A percentile compares a stretch with the other conserved stretches of the same genome.
Conservation (phyloP, 495 filamentous ascomycete genomes). For the Glarea lozoyensis region DNA sequence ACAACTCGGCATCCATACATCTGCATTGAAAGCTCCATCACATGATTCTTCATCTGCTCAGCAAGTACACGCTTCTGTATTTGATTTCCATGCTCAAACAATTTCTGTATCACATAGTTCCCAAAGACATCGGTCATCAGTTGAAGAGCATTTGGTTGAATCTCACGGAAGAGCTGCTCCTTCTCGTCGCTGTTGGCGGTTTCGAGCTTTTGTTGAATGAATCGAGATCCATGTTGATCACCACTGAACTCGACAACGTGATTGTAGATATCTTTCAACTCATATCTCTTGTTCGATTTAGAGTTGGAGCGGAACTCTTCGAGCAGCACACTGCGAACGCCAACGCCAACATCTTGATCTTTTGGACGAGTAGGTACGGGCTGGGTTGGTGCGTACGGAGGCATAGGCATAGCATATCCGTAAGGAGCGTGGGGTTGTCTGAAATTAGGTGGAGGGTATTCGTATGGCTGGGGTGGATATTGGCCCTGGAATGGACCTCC, state of each 20-base stretch:
- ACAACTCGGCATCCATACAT: slow-evolving; percentile 97
- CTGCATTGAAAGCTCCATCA: slow-evolving; percentile 69
- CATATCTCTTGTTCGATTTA: slow-evolving; percentile 72
- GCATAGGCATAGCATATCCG: slow-evolving; percentile 30
- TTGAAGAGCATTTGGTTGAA: slow-evolving; percentile 71
- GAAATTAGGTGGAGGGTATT: slow-evolving; percentile 26
- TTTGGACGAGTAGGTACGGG: slow-evolving; percentile 41
- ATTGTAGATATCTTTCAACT: slow-evolving; percentile 85
- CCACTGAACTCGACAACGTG: slow-evolving; percentile 93
- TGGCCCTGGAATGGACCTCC: slow-evolving; percentile 17
- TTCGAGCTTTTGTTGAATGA: slow-evolving; percentile 92
- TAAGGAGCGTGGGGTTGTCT: slow-evolving; percentile 24
- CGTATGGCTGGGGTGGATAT: slow-evolving; percentile 23
- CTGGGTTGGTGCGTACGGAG: slow-evolving; percentile 14
- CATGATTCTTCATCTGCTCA: slow-evolving; percentile 75
- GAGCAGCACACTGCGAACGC: slow-evolving; percentile 60
- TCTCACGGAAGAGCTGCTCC: slow-evolving; percentile 84
- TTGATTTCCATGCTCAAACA: slow-evolving; percentile 95
- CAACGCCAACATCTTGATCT: slow-evolving; percentile 57
- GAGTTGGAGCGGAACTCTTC: slow-evolving; percentile 71
- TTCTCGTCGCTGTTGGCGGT: slow-evolving; percentile 96
- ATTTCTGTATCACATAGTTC: slow-evolving; percentile 97
- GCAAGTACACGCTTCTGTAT: slow-evolving; percentile 83
- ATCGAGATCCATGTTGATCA: slow-evolving; percentile 90
- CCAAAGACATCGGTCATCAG: slow-evolving; percentile 96